These are phyloP conservation scores for Pestalotiopsis sp. DNA, from an alignment of 2,329 filamentous ascomycete species.

Conservation along the genomic window DNA sequence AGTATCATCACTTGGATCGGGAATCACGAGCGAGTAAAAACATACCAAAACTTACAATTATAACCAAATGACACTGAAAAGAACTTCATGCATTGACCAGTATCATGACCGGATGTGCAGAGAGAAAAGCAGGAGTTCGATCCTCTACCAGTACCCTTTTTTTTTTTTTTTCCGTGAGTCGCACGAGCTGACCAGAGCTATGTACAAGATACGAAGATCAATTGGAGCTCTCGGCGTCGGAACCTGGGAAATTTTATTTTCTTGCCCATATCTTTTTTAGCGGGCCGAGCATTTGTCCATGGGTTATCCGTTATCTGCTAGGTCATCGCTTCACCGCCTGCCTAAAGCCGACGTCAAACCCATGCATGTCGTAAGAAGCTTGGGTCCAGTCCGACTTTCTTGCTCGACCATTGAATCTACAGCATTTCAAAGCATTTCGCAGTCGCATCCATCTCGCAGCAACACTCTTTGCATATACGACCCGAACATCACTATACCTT, in stretches of 20 bases:
- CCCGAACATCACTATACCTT: not conserved
- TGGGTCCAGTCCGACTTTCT: not conserved
- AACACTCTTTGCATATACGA: not conserved
- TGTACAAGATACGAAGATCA: not conserved
- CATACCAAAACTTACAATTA: not conserved
- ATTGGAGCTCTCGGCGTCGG: not conserved
- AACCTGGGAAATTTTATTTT: not conserved
- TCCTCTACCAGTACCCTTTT: not conserved
- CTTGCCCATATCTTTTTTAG: not conserved
- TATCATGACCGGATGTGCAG: not conserved
- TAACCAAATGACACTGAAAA: not conserved
- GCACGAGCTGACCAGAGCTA: constrained; percentile 15
- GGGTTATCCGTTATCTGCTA: not conserved
- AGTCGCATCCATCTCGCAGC: not conserved
- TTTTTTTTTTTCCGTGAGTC: not conserved
- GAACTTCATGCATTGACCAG: not conserved
- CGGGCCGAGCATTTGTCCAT: constrained; percentile 7
- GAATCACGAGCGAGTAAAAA: not conserved
- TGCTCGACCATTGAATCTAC: not conserved
- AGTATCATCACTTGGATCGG: constrained; percentile 45
- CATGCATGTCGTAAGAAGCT: not conserved
- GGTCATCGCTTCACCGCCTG: constrained; percentile 23
- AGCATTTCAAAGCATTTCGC: constrained; percentile 9
- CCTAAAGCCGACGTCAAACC: constrained; percentile 14
- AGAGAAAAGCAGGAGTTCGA: not conserved